A percentile compares a stretch with the other conserved stretches of the same genome.
Evolutionary conservation across 345 rosid genomes (phyloP).

Genomic region (Anastatica hierochuntica): DNA sequence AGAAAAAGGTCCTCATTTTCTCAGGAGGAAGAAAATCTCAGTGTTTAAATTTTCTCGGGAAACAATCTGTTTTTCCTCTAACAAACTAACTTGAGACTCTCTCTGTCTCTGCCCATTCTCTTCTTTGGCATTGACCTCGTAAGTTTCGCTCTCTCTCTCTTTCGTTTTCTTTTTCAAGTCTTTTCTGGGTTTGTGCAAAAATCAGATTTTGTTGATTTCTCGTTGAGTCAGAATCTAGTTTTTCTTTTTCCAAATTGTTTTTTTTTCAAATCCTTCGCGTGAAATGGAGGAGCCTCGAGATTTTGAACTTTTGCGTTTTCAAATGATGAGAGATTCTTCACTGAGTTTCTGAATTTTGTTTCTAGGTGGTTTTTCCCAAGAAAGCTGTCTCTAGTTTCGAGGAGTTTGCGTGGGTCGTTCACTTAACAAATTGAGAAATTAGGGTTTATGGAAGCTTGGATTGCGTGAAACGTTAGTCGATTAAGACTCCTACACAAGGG

Average conservation of each 20-base stretch:
- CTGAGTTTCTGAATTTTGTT: not conserved
- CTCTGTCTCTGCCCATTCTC: slow-evolving; percentile 14
- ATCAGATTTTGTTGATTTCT: slow-evolving; percentile 16
- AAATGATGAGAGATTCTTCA: slow-evolving; percentile 9
- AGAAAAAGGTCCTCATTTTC: not conserved
- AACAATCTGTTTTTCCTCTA: slow-evolving; percentile 1
- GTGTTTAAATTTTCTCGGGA: slow-evolving; percentile 10
- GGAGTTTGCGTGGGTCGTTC: slow-evolving; percentile 20
- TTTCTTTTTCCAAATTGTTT: not conserved
- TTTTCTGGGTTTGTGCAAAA: slow-evolving; percentile 9
- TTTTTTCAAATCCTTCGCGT: not conserved
- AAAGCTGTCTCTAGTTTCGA: slow-evolving; percentile 18
- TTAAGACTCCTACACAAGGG: not conserved
- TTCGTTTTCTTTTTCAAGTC: not conserved
- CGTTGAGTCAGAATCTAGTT: slow-evolving; percentile 1
- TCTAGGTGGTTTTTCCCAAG: slow-evolving; percentile 5
- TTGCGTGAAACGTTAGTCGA: slow-evolving; percentile 13
- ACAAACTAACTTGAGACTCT: slow-evolving; percentile 23
- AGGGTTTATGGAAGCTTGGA: slow-evolving; percentile 27
- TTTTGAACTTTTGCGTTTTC: slow-evolving; percentile 1
- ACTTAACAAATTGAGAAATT: slow-evolving; percentile 12
- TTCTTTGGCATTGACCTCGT: slow-evolving; percentile 33
- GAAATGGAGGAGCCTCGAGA: slow-evolving; percentile 23
- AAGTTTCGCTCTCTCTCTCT: slow-evolving; percentile 15
- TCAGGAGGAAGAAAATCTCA: slow-evolving; percentile 3